Percentiles rank a stretch among this genome's conserved stretches.
Conservation (phyloP, 768 basidiomycete genomes). For the Pholiota molesta region DNA sequence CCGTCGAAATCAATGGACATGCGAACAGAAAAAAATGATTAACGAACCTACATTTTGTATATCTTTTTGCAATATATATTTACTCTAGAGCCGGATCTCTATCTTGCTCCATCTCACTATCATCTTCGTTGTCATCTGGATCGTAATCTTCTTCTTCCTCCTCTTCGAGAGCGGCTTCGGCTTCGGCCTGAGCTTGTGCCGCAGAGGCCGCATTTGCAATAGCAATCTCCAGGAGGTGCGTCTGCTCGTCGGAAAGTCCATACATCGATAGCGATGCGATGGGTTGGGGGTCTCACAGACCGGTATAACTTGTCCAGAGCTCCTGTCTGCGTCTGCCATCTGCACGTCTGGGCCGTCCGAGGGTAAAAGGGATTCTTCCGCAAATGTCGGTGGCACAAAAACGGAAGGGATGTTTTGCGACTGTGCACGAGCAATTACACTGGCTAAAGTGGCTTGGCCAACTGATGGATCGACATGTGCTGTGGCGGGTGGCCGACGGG, state of each 20-base stretch:
- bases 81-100: slow-evolving; percentile 22
- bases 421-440: slow-evolving; percentile 74
- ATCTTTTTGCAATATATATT: slow-evolving; percentile 21
- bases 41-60: slow-evolving; percentile 25
- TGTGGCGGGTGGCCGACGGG: slow-evolving; percentile 31
- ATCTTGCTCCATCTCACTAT: slow-evolving; percentile 33
- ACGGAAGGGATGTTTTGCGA: slow-evolving; percentile 43
- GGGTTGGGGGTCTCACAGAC: slow-evolving; percentile 18
- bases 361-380: slow-evolving; percentile 15
- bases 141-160: slow-evolving; percentile 58
- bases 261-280: slow-evolving; percentile 61
- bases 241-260: slow-evolving; percentile 75
- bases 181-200: slow-evolving; percentile 79
- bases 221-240: slow-evolving; percentile 67
- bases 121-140: slow-evolving; percentile 45
- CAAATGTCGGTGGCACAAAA: slow-evolving; percentile 18
- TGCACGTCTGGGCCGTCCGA: slow-evolving; percentile 14
- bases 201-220: slow-evolving; percentile 76
- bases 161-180: slow-evolving; percentile 75
- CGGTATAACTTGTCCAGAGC: slow-evolving; percentile 18
- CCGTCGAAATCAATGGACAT: slow-evolving; percentile 23
- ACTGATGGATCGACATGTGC: slow-evolving; percentile 46
- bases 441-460: slow-evolving; percentile 70
- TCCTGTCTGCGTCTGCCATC: slow-evolving; percentile 15
- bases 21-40: slow-evolving; percentile 15